Conservation (phyloP, 805 yeast genomes). For the Saccharomycopsis sp. region DNA sequence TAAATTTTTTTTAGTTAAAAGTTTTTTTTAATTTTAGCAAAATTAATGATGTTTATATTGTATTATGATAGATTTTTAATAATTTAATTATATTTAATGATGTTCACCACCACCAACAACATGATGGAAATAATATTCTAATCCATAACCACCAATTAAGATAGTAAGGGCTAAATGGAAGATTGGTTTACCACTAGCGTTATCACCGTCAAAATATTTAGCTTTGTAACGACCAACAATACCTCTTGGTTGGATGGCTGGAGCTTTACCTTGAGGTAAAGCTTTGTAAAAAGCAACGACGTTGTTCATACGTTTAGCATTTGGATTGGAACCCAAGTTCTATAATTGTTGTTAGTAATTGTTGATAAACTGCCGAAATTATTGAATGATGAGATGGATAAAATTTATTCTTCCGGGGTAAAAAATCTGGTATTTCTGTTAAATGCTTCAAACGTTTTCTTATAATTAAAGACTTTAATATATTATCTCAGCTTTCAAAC, state of each 20-base stretch:
- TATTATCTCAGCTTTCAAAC: neutral
- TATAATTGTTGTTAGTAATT: slow-evolving; percentile 25
- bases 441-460: neutral
- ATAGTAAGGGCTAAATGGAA: slow-evolving; percentile 64
- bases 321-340: slow-evolving; percentile 92
- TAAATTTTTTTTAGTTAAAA: no score
- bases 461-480: no score
- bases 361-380: neutral
- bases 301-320: slow-evolving; percentile 92
- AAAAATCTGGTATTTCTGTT: neutral
- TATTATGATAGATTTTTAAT: no score
- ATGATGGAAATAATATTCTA: slow-evolving; percentile 90
- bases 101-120: slow-evolving; percentile 44
- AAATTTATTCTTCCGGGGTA: neutral
- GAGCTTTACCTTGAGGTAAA: slow-evolving; percentile 88
- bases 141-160: slow-evolving; percentile 71
- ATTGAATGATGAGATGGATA: neutral
- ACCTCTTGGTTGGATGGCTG: slow-evolving; percentile 58
- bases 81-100: no score
- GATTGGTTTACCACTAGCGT: slow-evolving; percentile 76
- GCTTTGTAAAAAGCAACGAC: slow-evolving; percentile 94
- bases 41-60: neutral
- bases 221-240: slow-evolving; percentile 73
- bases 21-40: neutral
- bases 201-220: slow-evolving; percentile 74